Percentiles rank a stretch among this genome's conserved stretches.
Conservation (phyloP, 305 asterid genomes). For the Ruellia speciosa region DNA sequence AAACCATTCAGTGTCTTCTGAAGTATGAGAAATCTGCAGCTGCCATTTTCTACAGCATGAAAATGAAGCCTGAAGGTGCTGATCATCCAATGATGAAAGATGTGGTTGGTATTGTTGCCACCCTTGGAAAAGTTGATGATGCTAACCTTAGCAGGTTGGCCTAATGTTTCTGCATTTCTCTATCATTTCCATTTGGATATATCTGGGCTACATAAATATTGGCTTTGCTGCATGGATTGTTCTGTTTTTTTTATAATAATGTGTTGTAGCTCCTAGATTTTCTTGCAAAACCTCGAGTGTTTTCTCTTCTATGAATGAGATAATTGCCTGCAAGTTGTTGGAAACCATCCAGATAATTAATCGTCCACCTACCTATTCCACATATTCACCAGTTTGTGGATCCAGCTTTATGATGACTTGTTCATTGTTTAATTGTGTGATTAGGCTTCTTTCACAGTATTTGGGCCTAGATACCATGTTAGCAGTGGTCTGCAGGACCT, state of each 20-base stretch:
- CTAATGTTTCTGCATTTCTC: conserved; percentile 12
- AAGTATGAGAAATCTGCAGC: conserved; percentile 57
- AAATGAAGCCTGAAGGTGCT: conserved; percentile 27
- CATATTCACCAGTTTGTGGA: background rate
- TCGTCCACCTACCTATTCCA: background rate
- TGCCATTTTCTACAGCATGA: conserved; percentile 41
- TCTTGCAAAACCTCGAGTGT: background rate
- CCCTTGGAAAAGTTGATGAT: conserved; percentile 62
- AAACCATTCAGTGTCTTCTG: conserved; percentile 35
- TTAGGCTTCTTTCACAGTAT: conserved; percentile 58
- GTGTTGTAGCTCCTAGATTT: background rate
- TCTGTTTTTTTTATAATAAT: too few relatives aligned
- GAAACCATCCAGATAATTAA: background rate
- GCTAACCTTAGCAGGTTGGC: conserved; percentile 68
- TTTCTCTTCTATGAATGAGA: background rate
- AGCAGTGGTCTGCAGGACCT: conserved; percentile 65
- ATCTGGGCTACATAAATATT: background rate
- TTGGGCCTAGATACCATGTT: conserved; percentile 73
- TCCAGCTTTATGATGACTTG: conserved; percentile 17
- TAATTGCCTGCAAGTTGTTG: background rate
- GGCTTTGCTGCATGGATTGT: background rate
- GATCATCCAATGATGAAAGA: conserved; percentile 40
- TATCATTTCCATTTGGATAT: background rate
- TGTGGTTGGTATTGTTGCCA: conserved; percentile 66
- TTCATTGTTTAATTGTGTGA: conserved; percentile 25